Conservation (phyloP, 2,329 filamentous ascomycete species). For the Fusarium sp. region DNA sequence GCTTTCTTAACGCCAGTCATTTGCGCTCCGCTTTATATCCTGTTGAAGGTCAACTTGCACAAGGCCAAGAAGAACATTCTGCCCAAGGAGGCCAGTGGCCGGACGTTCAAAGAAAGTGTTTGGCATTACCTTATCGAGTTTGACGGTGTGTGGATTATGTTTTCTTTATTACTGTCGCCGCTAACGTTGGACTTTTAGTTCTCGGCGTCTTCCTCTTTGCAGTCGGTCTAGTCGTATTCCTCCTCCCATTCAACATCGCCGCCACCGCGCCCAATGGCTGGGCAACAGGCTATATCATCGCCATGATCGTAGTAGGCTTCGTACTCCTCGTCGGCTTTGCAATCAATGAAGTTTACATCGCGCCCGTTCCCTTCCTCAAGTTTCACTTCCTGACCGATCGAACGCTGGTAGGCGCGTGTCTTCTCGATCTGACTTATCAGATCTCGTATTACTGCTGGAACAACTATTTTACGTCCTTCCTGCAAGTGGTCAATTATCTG, state of each 20-base stretch:
- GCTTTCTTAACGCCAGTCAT: constrained; percentile 68
- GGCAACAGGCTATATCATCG: constrained; percentile 64
- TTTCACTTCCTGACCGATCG: constrained; percentile 61
- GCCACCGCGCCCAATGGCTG: constrained; percentile 59
- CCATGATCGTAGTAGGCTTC: constrained; percentile 70
- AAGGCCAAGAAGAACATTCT: constrained; percentile 64
- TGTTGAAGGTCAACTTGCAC: constrained; percentile 64
- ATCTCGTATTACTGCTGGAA: constrained; percentile 64
- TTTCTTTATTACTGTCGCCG: too few relatives aligned
- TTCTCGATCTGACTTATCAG: constrained; percentile 57
- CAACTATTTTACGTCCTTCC: constrained; percentile 66
- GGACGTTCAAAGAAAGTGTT: constrained; percentile 60
- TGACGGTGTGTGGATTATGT: constrained; percentile 61
- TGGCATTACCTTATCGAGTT: constrained; percentile 67
- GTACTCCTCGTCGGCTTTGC: constrained; percentile 65
- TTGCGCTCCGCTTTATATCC: constrained; percentile 62
- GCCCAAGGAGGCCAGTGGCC: constrained; percentile 51
- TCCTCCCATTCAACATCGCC: constrained; percentile 73
- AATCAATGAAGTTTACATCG: constrained; percentile 66
- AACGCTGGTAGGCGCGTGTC: constrained; percentile 63
- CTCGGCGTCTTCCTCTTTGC: constrained; percentile 68
- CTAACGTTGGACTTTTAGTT: constrained; percentile 37
- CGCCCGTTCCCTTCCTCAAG: constrained; percentile 67
- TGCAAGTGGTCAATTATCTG: constrained; percentile 62
- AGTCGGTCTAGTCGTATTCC: constrained; percentile 66